These are phyloP conservation scores for Arthrinium puccinioides DNA, from an alignment of 2,329 filamentous ascomycete genomes.

Conservation along the genomic window DNA sequence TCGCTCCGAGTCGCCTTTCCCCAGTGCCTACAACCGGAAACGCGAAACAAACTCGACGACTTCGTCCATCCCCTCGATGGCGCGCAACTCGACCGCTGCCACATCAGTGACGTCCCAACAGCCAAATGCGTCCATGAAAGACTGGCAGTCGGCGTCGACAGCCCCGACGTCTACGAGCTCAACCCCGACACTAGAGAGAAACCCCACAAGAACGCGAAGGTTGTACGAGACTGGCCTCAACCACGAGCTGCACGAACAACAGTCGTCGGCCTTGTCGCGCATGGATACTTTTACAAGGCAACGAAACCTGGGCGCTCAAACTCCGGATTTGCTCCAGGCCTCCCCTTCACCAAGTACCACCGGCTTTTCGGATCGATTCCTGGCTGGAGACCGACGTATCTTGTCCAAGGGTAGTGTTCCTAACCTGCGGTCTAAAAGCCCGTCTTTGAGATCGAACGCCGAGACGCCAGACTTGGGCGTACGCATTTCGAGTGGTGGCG, in stretches of 20 bases:
- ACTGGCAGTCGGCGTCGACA: slow-evolving; percentile 34
- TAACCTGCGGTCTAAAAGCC: slow-evolving; percentile 55
- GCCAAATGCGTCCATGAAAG: slow-evolving; percentile 42
- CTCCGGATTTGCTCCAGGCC: slow-evolving; percentile 38
- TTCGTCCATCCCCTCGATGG: slow-evolving; percentile 59
- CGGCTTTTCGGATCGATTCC: slow-evolving; percentile 38
- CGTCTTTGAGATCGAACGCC: slow-evolving; percentile 31
- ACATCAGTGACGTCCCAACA: slow-evolving; percentile 78
- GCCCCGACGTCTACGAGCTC: slow-evolving; percentile 28
- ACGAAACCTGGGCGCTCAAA: slow-evolving; percentile 41
- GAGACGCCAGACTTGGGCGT: slow-evolving; percentile 26
- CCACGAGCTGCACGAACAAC: slow-evolving; percentile 74
- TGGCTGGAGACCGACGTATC: slow-evolving; percentile 35
- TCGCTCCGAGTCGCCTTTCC: slow-evolving; percentile 48
- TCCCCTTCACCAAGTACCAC: slow-evolving; percentile 37
- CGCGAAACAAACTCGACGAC: slow-evolving; percentile 83
- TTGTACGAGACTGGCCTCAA: slow-evolving; percentile 79
- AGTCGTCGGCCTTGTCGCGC: slow-evolving; percentile 66
- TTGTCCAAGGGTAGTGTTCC: slow-evolving; percentile 57
- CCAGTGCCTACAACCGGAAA: slow-evolving; percentile 62
- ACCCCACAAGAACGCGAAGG: slow-evolving; percentile 62
- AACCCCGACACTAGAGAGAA: slow-evolving; percentile 49
- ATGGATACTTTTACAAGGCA: slow-evolving; percentile 72
- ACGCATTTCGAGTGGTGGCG: slow-evolving; percentile 22
- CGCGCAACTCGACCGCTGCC: slow-evolving; percentile 76